Conservation (phyloP, 139 green algal genomes). For the Chlorella sorokiniana region DNA sequence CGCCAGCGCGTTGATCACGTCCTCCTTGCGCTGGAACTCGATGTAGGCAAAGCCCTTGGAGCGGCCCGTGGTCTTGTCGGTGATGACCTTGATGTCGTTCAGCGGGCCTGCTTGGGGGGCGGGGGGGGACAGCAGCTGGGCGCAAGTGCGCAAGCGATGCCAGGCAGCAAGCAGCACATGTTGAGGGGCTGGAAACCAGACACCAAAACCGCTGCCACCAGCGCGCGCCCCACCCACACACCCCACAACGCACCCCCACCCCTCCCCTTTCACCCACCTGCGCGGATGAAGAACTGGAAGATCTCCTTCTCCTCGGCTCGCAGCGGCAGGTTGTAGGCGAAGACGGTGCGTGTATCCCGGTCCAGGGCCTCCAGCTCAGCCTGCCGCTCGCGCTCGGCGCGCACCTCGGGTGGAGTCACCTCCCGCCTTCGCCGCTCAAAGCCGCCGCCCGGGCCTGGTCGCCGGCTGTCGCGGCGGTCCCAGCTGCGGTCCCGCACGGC, state of each 20-base stretch:
- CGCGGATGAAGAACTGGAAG: slow-evolving; percentile 82
- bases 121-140: too few species aligned
- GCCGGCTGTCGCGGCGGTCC: neutral
- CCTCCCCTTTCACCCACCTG: too few species aligned
- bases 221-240: too few species aligned
- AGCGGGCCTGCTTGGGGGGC: slow-evolving; percentile 60
- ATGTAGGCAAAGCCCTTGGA: slow-evolving; percentile 98
- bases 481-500: neutral
- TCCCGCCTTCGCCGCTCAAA: slow-evolving; percentile 22
- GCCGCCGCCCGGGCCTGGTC: neutral
- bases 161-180: too few species aligned
- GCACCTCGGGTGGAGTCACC: slow-evolving; percentile 52
- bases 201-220: too few species aligned
- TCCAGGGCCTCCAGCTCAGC: slow-evolving; percentile 75
- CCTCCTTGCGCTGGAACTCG: slow-evolving; percentile 86
- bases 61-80: slow-evolving; percentile 84
- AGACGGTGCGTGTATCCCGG: slow-evolving; percentile 85
- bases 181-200: too few species aligned
- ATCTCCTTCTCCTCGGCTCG: slow-evolving; percentile 86
- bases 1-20: slow-evolving; percentile 80
- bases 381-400: slow-evolving; percentile 66
- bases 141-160: too few species aligned
- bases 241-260: too few species aligned
- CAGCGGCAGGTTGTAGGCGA: slow-evolving; percentile 88
- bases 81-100: slow-evolving; percentile 93